phyloP scores from a whole-genome alignment of 768 basidiomycete genomes.

The Trametes gibbosa region DNA sequence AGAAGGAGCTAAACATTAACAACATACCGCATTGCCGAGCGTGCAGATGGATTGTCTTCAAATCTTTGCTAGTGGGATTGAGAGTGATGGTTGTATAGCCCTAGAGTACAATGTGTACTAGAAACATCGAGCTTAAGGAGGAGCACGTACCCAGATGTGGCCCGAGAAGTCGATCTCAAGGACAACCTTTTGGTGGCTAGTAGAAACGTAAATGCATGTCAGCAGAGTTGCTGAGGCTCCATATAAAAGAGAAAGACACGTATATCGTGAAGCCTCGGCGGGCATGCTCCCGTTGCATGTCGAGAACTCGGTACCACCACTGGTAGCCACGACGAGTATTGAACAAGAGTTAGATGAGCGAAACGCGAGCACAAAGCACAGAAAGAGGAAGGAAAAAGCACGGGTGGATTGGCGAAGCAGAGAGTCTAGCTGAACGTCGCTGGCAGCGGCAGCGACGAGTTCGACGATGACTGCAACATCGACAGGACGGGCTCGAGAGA shows the following conservation, averaged over 20 bases:
- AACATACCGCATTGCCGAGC: conserved; percentile 82
- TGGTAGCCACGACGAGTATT: conserved; percentile 9
- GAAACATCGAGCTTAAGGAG: conserved; percentile 20
- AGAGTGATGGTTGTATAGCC: conserved; percentile 94
- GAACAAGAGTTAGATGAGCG: not conserved
- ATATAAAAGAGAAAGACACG: conserved; percentile 44
- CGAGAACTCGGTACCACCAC: conserved; percentile 21
- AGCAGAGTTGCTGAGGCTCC: conserved; percentile 29
- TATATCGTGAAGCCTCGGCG: conserved; percentile 90
- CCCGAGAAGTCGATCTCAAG: conserved; percentile 93
- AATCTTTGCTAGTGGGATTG: conserved; percentile 71
- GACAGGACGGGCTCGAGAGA: conserved; percentile 14
- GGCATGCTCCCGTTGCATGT: conserved; percentile 71
- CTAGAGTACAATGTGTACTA: conserved; percentile 37
- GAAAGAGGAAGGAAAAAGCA: conserved; percentile 13
- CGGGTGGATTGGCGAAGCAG: not conserved
- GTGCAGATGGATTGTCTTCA: conserved; percentile 85
- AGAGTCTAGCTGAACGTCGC: not conserved
- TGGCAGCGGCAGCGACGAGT: conserved; percentile 8
- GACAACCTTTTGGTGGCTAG: conserved; percentile 95
- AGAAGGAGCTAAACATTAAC: conserved; percentile 14
- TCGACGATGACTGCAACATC: conserved; percentile 14
- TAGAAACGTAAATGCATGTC: conserved; percentile 57
- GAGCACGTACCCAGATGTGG: conserved; percentile 65
- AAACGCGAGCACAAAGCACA: not conserved